phyloP scores from a whole-genome alignment of 164 flowering plant genomes.

The Saururus chinensis region DNA sequence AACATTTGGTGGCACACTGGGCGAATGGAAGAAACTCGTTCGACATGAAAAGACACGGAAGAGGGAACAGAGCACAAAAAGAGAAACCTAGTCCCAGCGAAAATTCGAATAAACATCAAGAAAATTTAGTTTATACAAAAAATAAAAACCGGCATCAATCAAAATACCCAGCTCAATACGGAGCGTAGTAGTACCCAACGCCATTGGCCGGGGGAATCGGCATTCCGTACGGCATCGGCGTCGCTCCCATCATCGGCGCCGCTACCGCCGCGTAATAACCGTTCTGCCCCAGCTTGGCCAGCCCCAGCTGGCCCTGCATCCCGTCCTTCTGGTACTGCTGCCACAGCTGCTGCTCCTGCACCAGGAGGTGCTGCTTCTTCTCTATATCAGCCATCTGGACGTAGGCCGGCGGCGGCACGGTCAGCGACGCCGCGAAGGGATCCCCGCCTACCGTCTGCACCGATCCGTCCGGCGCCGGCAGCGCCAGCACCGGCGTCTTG shows the following conservation, averaged over 20 bases:
- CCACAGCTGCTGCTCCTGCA: conserved; percentile 67
- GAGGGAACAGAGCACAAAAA: too few relatives aligned
- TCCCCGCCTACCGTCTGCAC: conserved; percentile 41
- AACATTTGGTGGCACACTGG: too few relatives aligned
- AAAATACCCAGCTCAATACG: conserved; percentile 13
- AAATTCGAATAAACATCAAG: neutral
- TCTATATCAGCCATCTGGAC: conserved; percentile 81
- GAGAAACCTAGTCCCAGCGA: neutral
- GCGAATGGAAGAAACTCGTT: neutral
- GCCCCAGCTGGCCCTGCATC: conserved; percentile 62
- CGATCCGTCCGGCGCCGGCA: conserved; percentile 64
- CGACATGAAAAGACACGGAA: neutral
- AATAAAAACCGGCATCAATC: neutral
- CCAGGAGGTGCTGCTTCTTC: conserved; percentile 56
- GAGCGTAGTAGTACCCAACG: conserved; percentile 38
- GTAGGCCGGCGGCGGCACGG: conserved; percentile 60
- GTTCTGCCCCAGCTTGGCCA: conserved; percentile 30
- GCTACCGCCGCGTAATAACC: conserved; percentile 18
- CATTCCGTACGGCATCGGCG: conserved; percentile 47
- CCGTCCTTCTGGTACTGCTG: conserved; percentile 55
- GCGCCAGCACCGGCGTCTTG: conserved; percentile 39
- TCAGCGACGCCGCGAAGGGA: conserved; percentile 71
- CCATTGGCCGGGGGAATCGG: conserved; percentile 32
- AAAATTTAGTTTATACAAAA: conserved; percentile 1
- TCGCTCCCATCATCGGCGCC: conserved; percentile 10